Base-by-base conservation (phyloP, 2,329 filamentous ascomycete species). In the Fusarium illudens region DNA sequence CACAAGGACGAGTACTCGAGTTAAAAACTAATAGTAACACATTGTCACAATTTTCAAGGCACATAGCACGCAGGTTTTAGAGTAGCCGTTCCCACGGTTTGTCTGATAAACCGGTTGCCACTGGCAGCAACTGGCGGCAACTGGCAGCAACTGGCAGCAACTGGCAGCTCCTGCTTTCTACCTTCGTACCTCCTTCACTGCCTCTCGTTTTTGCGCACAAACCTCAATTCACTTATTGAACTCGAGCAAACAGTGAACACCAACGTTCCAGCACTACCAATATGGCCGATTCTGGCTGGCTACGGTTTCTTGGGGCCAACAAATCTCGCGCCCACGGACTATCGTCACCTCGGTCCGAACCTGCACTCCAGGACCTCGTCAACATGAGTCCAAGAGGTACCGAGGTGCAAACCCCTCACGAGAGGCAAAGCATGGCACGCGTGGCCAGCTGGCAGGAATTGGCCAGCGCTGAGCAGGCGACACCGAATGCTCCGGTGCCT, bases 221-320 rank as follows among this genome's bases (percentile, higher is more conserved):
- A 20, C 6, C 48, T 20, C 8, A 19, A 32, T 11, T 29, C 19
- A 36, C 20, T 29, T 44, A 20, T 12, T 11, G 20, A 37, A 5
- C 32, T 29, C 34, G 22, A 44, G 37, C 42, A 36, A 30, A 22
- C n/a, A 56, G n/a, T 17, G 37, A 19, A 51, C 17, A 33, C 12
- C 34, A 13, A 19, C 17, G 22, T 12, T n/a, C 4, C 33, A 37
- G 50, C 15, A 51, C 11, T 17, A 61, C 64, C 49, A 33, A n/a
- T 6, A 75, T 75, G 73, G 39, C 60, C 19, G 73, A 75, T 12
- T 51, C 65, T 36, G 37, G 59, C 29, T 75, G 72, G 73, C 54
- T 73, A 37, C 71, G 70, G 20, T 68, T 75, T 4, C 62, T 75
- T 6, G 67, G 73, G 27, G 67, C 61, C n/a, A 72, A 60, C 17